Evolutionary conservation across 768 basidiomycete species (phyloP).

Genomic region (Termitomyces sp.): DNA sequence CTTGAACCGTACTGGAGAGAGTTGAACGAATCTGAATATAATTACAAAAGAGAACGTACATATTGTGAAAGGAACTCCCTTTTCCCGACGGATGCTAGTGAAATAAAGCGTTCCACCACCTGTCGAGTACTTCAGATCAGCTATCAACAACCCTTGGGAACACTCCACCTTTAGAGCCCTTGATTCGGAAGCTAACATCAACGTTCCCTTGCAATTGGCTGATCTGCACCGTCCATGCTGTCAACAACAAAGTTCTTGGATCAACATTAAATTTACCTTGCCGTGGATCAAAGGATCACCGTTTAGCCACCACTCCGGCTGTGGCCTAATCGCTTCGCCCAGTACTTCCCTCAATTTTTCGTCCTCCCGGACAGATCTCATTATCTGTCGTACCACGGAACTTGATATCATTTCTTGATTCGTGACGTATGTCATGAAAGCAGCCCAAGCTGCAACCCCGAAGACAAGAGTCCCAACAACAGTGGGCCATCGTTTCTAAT

Average conservation of each 20-base stretch:
- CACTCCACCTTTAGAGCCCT: constrained; percentile 60
- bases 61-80: constrained; percentile 65
- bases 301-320: constrained; percentile 72
- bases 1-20: constrained; percentile 54
- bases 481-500: constrained; percentile 55
- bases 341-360: constrained; percentile 46
- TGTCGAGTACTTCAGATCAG: constrained; percentile 19
- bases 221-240: constrained; percentile 38
- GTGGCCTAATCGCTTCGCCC: constrained; percentile 62
- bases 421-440: constrained; percentile 64
- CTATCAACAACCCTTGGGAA: not conserved
- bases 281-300: constrained; percentile 72
- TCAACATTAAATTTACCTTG: constrained; percentile 40
- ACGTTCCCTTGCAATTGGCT: constrained; percentile 73
- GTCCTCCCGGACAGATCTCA: constrained; percentile 55
- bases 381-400: constrained; percentile 66
- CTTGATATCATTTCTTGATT: constrained; percentile 78
- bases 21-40: not conserved
- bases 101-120: constrained; percentile 79
- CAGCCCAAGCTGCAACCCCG: constrained; percentile 62
- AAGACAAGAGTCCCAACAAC: constrained; percentile 43
- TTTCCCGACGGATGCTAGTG: constrained; percentile 75
- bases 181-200: constrained; percentile 73
- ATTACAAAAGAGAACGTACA: constrained; percentile 37
- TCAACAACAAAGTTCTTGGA: not conserved